phyloP scores from a whole-genome alignment of 495 filamentous ascomycete genomes.

The Xeromyces bisporus region DNA sequence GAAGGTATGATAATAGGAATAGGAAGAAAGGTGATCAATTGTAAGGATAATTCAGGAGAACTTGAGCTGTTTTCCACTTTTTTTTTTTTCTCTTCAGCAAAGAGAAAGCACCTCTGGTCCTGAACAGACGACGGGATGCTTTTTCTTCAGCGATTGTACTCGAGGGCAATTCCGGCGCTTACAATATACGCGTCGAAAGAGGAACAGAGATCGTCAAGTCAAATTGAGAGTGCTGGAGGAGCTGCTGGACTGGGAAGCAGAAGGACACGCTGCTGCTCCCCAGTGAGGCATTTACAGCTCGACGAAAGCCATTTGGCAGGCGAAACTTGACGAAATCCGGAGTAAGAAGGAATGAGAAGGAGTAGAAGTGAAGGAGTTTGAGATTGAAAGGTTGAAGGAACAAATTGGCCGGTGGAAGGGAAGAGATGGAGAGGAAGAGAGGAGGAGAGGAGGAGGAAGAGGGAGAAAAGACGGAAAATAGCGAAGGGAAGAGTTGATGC shows the following conservation, averaged over 20 bases:
- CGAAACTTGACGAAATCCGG: constrained; percentile 67
- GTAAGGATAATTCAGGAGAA: no score
- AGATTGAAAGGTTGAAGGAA: constrained; percentile 18
- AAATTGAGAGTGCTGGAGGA: constrained; percentile 57
- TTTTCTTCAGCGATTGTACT: constrained; percentile 22
- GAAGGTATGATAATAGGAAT: constrained; percentile 8
- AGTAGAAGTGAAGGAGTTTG: constrained; percentile 16
- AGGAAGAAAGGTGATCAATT: constrained; percentile 4
- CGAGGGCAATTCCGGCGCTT: constrained; percentile 32
- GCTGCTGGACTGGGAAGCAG: constrained; percentile 63
- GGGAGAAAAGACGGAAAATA: no score
- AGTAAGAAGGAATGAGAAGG: constrained; percentile 12
- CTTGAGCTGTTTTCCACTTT: no score
- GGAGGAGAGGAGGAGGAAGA: constrained; percentile 12
- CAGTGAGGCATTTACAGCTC: constrained; percentile 87
- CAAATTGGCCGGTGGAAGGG: constrained; percentile 10
- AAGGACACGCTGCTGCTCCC: constrained; percentile 45
- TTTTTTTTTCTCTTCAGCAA: constrained; percentile 5
- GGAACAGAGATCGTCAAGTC: constrained; percentile 61
- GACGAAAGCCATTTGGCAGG: constrained; percentile 74
- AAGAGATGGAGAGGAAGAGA: constrained; percentile 10
- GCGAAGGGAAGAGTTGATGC: constrained; percentile 16
- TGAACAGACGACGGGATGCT: constrained; percentile 22
- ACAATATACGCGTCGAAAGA: constrained; percentile 35
- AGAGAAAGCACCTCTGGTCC: constrained; percentile 27